Evolutionary conservation across 192 early-diverging fungal species (phyloP).

Genomic region (Piromyces finnis): DNA sequence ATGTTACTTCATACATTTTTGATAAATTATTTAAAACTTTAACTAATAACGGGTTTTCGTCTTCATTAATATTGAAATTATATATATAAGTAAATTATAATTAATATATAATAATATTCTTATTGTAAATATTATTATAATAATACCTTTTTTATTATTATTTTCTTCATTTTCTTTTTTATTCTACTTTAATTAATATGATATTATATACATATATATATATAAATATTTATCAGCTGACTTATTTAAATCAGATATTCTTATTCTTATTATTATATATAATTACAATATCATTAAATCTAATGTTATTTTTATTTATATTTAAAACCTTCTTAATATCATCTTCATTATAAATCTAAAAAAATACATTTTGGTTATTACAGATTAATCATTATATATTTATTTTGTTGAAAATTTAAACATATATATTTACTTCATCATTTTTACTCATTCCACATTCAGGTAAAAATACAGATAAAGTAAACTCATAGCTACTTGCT

Average conservation of each 20-base stretch:
- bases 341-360: neutral
- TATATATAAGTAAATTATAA: too few species aligned
- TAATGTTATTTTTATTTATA: neutral
- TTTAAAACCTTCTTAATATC: neutral
- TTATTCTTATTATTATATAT: neutral
- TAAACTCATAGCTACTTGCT: constrained; percentile 17
- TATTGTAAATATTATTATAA: too few species aligned
- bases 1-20: neutral
- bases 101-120: too few species aligned
- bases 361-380: too few species aligned
- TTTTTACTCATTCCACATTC: constrained; percentile 14
- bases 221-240: too few species aligned
- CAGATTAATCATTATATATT: too few species aligned
- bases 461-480: constrained; percentile 30
- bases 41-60: neutral
- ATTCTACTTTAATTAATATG: neutral
- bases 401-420: too few species aligned
- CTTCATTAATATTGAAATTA: neutral
- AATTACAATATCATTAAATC: neutral
- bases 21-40: neutral
- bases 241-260: too few species aligned
- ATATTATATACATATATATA: too few species aligned
- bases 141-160: neutral
- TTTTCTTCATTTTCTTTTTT: neutral
- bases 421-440: constrained; percentile 7